A percentile compares a stretch with the other conserved stretches of the same genome.
Evolutionary conservation across 768 basidiomycete genomes (phyloP).

Genomic region (Gymnopilus junonius): DNA sequence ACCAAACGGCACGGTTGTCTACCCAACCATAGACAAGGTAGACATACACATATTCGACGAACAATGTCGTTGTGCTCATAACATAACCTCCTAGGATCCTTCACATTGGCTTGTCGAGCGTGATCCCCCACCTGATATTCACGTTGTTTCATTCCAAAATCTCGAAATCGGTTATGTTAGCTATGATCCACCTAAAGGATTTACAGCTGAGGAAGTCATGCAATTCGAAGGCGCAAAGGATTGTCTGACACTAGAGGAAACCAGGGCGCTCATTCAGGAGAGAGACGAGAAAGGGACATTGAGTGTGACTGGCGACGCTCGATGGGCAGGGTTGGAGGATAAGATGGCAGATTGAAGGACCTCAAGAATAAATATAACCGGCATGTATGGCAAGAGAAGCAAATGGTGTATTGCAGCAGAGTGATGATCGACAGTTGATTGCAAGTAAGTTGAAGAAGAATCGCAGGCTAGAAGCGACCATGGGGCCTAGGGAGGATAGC

Average conservation of each 20-base stretch:
- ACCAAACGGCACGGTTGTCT: neutral
- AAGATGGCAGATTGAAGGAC: neutral
- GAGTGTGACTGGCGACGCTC: neutral
- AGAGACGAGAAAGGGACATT: slow-evolving; percentile 8
- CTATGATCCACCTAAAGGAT: slow-evolving; percentile 12
- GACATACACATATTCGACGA: neutral
- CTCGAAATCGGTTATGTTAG: slow-evolving; percentile 6
- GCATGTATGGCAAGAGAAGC: too few species aligned
- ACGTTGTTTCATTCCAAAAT: slow-evolving; percentile 7
- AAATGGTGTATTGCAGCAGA: too few species aligned
- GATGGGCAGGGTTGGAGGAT: neutral
- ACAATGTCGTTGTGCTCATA: neutral
- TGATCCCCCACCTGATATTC: slow-evolving; percentile 7
- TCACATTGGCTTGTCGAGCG: slow-evolving; percentile 8
- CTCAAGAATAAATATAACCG: too few species aligned
- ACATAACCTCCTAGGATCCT: neutral
- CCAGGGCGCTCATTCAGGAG: neutral
- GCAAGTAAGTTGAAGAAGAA: too few species aligned
- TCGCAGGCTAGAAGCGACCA: too few species aligned
- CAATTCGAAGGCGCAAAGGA: slow-evolving; percentile 5
- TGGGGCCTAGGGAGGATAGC: too few species aligned
- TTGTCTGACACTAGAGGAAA: slow-evolving; percentile 5
- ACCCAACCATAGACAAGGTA: neutral
- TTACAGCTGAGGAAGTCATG: slow-evolving; percentile 6
- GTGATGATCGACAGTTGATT: too few species aligned